phyloP scores from a whole-genome alignment of 192 early-diverging fungal species.

The Gamsiella multidivaricata region DNA sequence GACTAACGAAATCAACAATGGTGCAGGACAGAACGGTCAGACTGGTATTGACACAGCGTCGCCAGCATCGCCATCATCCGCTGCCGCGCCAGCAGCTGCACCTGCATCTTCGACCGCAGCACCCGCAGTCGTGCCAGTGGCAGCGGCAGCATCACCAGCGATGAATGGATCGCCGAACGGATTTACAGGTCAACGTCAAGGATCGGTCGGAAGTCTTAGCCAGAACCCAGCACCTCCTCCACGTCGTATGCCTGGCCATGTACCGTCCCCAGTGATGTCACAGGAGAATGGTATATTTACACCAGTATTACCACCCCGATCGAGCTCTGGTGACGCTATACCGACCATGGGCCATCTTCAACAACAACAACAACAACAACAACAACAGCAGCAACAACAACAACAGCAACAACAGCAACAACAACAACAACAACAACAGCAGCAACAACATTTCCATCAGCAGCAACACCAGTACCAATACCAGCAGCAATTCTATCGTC shows the following conservation, averaged over 20 bases:
- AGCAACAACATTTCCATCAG: slow-evolving; percentile 4
- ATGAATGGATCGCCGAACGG: slow-evolving; percentile 12
- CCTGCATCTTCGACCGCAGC: background rate
- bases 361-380: background rate
- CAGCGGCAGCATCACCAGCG: background rate
- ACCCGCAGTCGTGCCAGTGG: background rate
- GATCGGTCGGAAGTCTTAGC: slow-evolving; percentile 5
- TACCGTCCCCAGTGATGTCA: background rate
- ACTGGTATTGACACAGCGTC: background rate
- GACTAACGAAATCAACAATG: background rate
- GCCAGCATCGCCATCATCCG: background rate
- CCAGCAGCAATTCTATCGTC: slow-evolving; percentile 26
- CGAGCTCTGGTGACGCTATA: slow-evolving; percentile 33
- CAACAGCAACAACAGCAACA: slow-evolving; percentile 9
- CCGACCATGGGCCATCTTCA: slow-evolving; percentile 21
- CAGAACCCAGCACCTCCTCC: slow-evolving; percentile 15
- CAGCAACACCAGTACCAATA: slow-evolving; percentile 22
- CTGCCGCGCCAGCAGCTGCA: background rate
- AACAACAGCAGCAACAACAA: slow-evolving; percentile 9
- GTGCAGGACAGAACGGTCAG: background rate
- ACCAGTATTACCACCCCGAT: slow-evolving; percentile 24
- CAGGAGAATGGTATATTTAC: background rate
- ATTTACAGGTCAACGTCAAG: slow-evolving; percentile 30
- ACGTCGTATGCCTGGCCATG: slow-evolving; percentile 8
- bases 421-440: slow-evolving; percentile 13